Evolutionary conservation across 2,329 filamentous ascomycete species (phyloP).

Genomic region (Teratosphaeria nubilosa): DNA sequence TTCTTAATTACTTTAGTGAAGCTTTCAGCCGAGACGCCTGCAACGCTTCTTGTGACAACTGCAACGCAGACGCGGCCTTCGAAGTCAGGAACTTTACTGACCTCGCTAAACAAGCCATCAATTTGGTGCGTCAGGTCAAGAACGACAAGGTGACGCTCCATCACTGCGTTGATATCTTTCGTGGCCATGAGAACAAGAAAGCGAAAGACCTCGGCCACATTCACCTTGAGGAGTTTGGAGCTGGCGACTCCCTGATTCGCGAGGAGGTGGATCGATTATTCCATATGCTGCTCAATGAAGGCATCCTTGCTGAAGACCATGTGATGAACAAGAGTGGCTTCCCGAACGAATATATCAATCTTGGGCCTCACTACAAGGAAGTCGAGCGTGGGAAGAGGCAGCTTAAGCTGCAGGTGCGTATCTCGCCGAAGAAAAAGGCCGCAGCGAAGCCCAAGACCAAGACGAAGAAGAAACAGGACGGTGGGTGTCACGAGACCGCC

Average conservation of each 20-base stretch:
- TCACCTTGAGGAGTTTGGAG: constrained; percentile 51
- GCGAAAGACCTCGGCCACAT: constrained; percentile 45
- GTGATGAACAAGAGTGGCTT: constrained; percentile 45
- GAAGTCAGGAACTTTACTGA: constrained; percentile 67
- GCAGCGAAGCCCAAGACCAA: constrained; percentile 21
- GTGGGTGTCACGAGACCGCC: constrained; percentile 22
- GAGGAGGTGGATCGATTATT: constrained; percentile 79
- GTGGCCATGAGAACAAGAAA: constrained; percentile 56
- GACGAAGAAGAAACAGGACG: constrained; percentile 17
- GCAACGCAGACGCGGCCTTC: constrained; percentile 60
- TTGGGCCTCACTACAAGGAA: constrained; percentile 35
- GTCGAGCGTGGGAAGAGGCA: constrained; percentile 35
- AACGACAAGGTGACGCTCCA: constrained; percentile 57
- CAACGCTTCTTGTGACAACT: constrained; percentile 76
- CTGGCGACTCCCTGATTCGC: constrained; percentile 58
- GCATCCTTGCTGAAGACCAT: constrained; percentile 57
- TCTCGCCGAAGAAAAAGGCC: constrained; percentile 19
- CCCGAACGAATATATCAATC: constrained; percentile 59
- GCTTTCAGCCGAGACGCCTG: constrained; percentile 64
- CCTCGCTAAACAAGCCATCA: constrained; percentile 60
- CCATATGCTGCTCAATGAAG: constrained; percentile 61
- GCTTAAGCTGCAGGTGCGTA: constrained; percentile 45
- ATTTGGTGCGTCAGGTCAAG: constrained; percentile 49
- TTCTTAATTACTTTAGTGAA: constrained; percentile 92
- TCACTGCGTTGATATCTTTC: constrained; percentile 75